Base-by-base conservation (phyloP, 1,284 basidiomycete species). In the Leccinum fuscescens region DNA sequence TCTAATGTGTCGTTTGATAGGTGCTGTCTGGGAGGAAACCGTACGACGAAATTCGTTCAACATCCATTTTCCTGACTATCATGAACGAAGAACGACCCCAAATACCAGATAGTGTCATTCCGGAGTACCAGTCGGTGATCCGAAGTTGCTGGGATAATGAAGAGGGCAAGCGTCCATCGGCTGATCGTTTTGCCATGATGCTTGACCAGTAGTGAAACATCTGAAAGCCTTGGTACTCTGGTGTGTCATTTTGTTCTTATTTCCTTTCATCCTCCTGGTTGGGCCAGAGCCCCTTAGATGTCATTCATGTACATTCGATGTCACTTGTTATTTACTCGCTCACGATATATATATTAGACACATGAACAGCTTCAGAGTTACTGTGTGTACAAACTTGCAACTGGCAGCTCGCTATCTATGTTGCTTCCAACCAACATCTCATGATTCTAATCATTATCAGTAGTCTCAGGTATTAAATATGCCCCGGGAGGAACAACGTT, bases 11-110 rank as follows among this genome's bases (percentile, higher is more conserved):
- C 27, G 15, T 24, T 44, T n/a, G 39, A n/a, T 24, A 72, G 69
- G 57, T 72, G 6, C 11, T 67, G n/a, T 68, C 67, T 27, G 69
- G 62, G n/a, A 68, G 52, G 57, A 67, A 58, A 52, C 69, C 69
- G 15, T 71, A 58, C 15, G 57, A 63, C 3, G 71, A 52, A 4
- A 60, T 68, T 27, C 4, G 39, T 51, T 0, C 1, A 4, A 0
- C 17, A 6, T 5, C 11, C 3, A 4, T 68, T 27, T 2, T 69
- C 4, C 0, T 17, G 20, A 39, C 5, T 2, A 52, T 71, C 33
- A 6, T 65, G 44, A 29, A 31, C 0, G 69, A 64, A 7, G 58
- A 62, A 48, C 58, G 60, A 0, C 70, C 72, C 29, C 6, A 22
- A 20, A 63, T 72, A 53, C 61, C 62, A 12, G 56, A 44, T 3